These are phyloP conservation scores for Penicillium desertorum DNA, from an alignment of 495 filamentous ascomycete species.

Conservation along the genomic window DNA sequence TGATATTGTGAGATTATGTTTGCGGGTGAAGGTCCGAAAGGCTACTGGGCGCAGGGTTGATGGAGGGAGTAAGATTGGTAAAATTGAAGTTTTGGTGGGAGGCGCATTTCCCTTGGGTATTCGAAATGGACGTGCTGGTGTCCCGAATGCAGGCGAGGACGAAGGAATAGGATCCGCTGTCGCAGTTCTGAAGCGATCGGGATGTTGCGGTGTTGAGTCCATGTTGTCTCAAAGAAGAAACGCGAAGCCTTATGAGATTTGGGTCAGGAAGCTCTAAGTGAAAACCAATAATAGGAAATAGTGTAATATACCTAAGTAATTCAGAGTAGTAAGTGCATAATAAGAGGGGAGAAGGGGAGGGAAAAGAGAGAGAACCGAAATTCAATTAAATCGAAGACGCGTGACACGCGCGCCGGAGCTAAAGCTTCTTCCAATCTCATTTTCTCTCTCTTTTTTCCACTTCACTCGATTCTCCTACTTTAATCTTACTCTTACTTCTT, in stretches of 20 bases:
- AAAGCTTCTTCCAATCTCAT: neutral
- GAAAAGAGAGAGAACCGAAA: constrained; percentile 1
- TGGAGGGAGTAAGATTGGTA: constrained; percentile 85
- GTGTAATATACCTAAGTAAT: neutral
- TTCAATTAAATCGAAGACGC: constrained; percentile 22
- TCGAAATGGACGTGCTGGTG: constrained; percentile 70
- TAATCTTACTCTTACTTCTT: neutral
- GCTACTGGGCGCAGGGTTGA: constrained; percentile 85
- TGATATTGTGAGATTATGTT: constrained; percentile 91
- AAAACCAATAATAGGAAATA: neutral
- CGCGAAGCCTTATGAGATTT: neutral
- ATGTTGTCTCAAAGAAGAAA: constrained; percentile 15
- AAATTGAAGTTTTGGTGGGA: constrained; percentile 66
- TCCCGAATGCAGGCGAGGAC: constrained; percentile 86
- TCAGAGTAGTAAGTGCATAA: neutral
- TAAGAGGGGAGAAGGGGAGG: neutral
- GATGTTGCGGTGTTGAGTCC: constrained; percentile 32
- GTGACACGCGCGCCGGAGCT: constrained; percentile 19
- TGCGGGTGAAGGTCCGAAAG: constrained; percentile 95
- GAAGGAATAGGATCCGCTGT: constrained; percentile 67
- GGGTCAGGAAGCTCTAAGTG: neutral
- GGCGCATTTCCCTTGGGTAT: constrained; percentile 43
- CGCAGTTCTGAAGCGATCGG: constrained; percentile 33
- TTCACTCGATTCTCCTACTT: neutral
- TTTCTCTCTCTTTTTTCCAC: constrained; percentile 2